Base-by-base conservation (phyloP, 73 alveolate species). In the Breviolum minutum region DNA sequence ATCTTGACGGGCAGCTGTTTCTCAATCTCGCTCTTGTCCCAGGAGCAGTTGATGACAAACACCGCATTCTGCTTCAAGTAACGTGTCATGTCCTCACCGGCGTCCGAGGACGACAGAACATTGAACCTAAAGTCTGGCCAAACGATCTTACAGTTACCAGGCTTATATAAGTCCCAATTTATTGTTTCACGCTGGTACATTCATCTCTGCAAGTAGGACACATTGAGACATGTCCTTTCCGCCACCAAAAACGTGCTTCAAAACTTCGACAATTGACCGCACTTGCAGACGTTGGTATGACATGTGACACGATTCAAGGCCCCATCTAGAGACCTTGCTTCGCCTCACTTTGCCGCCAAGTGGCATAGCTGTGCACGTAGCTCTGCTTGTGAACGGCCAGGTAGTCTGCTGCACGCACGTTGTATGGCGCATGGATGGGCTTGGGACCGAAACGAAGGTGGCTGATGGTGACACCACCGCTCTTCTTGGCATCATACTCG, bases 391-490 rank as follows among this genome's bases (percentile, higher is more conserved):
- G 99, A 63, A 95, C 54, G 63, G 99, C 99, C 77, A 95, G 5
- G 79, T 95, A 95, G 70, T 95, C 69, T 11, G 99, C 99, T 0
- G 87, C 63, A 6, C 93, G 85, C 68, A 95, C 88, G 20, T 63
- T 81, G 99, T 95, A 95, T 17, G 95, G 99, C 7, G 99, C 95
- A 22, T 66, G 87, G 87, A 95, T 95, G 26, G 95, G 99, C 79
- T 95, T 84, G 66, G 99, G 95, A 22, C 99, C 99, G 71, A 95
- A 95, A 54, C 99, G 86, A 79, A 95, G 54, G 88, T 95, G 99
- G 87, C 95, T 82, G 95, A 95, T 82, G 83, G 99, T 95, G 54
- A 95, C 99, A 20, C 99, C 99, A 24, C 99, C 99, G 10, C 95
- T 82, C 95, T 95, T 95, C 86, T 81, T 79, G 87, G 99, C 95